Conservation (phyloP, 106 monocot genomes). For the Dendrobium officinale region DNA sequence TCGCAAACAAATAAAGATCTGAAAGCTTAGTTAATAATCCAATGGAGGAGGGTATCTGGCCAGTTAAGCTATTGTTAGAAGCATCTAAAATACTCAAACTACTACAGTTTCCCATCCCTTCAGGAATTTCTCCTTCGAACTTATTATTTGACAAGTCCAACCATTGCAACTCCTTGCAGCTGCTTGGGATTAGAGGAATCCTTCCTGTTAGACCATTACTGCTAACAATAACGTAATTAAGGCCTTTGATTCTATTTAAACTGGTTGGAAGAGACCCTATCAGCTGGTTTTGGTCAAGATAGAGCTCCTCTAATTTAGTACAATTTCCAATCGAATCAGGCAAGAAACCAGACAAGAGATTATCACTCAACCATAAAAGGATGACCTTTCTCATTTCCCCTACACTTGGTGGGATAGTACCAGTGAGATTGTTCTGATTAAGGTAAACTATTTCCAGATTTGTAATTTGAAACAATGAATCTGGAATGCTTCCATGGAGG, state of each 20-base stretch:
- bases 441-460: slow-evolving; percentile 36
- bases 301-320: slow-evolving; percentile 43
- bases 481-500: slow-evolving; percentile 47
- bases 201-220: slow-evolving; percentile 31
- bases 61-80: slow-evolving; percentile 41
- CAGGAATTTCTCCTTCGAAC: slow-evolving; percentile 45
- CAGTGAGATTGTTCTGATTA: slow-evolving; percentile 45
- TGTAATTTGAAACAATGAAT: slow-evolving; percentile 26
- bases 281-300: slow-evolving; percentile 47
- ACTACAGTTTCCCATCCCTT: slow-evolving; percentile 44
- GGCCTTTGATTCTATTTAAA: slow-evolving; percentile 29
- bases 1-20: slow-evolving; percentile 34
- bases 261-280: slow-evolving; percentile 41
- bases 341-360: slow-evolving; percentile 46
- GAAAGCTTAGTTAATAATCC: slow-evolving; percentile 40
- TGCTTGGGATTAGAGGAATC: slow-evolving; percentile 33
- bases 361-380: slow-evolving; percentile 38
- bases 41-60: slow-evolving; percentile 53
- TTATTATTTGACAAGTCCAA: slow-evolving; percentile 35
- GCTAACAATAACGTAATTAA: slow-evolving; percentile 34
- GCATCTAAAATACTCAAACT: slow-evolving; percentile 26
- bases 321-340: slow-evolving; percentile 65
- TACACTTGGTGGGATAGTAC: slow-evolving; percentile 28
- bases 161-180: slow-evolving; percentile 29
- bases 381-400: slow-evolving; percentile 28